These are phyloP conservation scores for Pythium volutum DNA, from an alignment of 352 stramenopile genomes.

Conservation along the genomic window DNA sequence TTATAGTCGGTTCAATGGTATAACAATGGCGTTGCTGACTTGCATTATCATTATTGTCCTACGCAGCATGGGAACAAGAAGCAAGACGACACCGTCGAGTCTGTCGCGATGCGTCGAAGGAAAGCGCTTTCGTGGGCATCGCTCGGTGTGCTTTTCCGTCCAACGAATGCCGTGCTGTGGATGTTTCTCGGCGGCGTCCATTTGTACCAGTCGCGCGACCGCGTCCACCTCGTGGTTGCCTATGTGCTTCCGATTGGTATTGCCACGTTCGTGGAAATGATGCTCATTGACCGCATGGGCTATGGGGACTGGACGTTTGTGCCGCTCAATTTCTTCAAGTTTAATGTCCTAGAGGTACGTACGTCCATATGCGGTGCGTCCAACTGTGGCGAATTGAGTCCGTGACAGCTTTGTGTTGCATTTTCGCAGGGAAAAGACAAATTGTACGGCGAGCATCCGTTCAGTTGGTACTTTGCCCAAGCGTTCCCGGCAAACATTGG, in stretches of 20 bases:
- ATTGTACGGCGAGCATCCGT: slow-evolving; percentile 77
- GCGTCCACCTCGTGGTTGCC: slow-evolving; percentile 34
- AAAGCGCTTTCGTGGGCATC: slow-evolving; percentile 56
- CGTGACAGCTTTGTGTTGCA: background rate
- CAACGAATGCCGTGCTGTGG: slow-evolving; percentile 78
- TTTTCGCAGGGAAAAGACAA: slow-evolving; percentile 62
- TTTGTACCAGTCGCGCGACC: slow-evolving; percentile 46
- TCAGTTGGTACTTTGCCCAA: slow-evolving; percentile 83
- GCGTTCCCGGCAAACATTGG: slow-evolving; percentile 74
- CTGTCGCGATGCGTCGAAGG: slow-evolving; percentile 9
- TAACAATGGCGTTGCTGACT: background rate
- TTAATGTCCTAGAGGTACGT: slow-evolving; percentile 79
- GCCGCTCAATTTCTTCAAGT: slow-evolving; percentile 83
- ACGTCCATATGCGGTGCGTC: background rate
- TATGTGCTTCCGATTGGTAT: slow-evolving; percentile 61
- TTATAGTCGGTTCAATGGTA: background rate
- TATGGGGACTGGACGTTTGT: slow-evolving; percentile 87
- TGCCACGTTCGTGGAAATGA: slow-evolving; percentile 47
- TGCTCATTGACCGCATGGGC: slow-evolving; percentile 68
- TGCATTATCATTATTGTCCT: slow-evolving; percentile 5
- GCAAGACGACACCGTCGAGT: slow-evolving; percentile 23
- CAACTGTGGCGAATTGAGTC: background rate
- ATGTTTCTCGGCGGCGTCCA: slow-evolving; percentile 61
- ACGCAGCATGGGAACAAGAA: slow-evolving; percentile 17
- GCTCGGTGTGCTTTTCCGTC: slow-evolving; percentile 76